Evolutionary conservation across 139 green algal species (phyloP).

Genomic region (Ulvella scutata): DNA sequence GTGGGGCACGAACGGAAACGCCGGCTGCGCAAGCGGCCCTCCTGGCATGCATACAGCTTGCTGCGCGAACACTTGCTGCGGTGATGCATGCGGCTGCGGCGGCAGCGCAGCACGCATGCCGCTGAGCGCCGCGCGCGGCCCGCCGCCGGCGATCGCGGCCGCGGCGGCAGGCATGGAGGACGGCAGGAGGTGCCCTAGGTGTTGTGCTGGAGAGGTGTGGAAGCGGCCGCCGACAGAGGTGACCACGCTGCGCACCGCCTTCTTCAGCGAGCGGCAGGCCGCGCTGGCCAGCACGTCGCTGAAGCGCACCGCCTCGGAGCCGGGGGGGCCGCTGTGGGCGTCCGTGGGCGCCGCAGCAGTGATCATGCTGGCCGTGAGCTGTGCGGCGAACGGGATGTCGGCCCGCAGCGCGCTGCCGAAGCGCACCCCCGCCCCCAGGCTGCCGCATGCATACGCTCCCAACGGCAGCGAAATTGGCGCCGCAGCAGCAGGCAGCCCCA

Average conservation of each 20-base stretch:
- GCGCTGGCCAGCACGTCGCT: neutral
- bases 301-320: neutral
- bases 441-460: neutral
- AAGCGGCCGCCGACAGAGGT: neutral
- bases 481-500: neutral
- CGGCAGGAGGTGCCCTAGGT: neutral
- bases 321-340: neutral
- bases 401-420: neutral
- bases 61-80: conserved; percentile 1
- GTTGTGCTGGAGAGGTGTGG: neutral
- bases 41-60: neutral
- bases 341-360: neutral
- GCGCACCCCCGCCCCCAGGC: neutral
- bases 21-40: neutral
- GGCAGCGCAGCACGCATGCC: too few species aligned
- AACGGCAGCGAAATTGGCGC: neutral
- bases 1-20: neutral
- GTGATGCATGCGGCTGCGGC: too few species aligned
- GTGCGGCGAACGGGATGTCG: neutral
- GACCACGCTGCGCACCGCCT: neutral
- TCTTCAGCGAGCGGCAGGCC: neutral
- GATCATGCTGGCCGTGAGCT: neutral
- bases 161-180: neutral
- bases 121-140: too few species aligned
- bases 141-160: neutral